Evolutionary conservation across 768 basidiomycete genomes (phyloP).

Genomic region (Psilocybe azurescens): DNA sequence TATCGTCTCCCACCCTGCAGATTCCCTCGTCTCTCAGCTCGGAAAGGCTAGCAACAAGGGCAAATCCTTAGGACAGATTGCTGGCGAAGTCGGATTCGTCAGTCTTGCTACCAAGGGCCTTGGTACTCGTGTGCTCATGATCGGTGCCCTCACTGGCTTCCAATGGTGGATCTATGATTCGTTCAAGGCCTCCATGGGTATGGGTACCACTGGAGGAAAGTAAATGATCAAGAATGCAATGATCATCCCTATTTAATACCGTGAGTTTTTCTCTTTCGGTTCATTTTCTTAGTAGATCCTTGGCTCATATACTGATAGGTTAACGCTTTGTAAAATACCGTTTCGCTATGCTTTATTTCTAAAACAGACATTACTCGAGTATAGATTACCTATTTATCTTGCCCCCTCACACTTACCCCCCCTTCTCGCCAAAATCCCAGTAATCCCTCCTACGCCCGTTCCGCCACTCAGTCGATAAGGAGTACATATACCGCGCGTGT

Average conservation of each 20-base stretch:
- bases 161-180: conserved; percentile 95
- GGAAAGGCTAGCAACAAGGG: conserved; percentile 89
- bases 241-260: not conserved
- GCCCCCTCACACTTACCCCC: no score
- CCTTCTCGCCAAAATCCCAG: no score
- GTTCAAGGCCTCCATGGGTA: conserved; percentile 84
- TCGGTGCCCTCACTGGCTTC: conserved; percentile 75
- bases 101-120: conserved; percentile 84
- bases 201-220: conserved; percentile 90
- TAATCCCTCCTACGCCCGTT: no score
- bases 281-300: not conserved
- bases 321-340: not conserved
- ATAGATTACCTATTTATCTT: no score
- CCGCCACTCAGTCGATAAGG: no score
- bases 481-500: no score
- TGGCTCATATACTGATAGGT: not conserved
- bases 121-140: conserved; percentile 87
- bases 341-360: not conserved
- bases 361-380: no score
- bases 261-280: not conserved
- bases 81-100: conserved; percentile 68
- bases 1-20: conserved; percentile 96
- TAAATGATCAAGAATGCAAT: conserved; percentile 39
- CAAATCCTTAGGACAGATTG: conserved; percentile 74
- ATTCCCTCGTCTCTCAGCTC: conserved; percentile 91